phyloP scores from a whole-genome alignment of 768 basidiomycete species.

The Leccinum subgranulosum region DNA sequence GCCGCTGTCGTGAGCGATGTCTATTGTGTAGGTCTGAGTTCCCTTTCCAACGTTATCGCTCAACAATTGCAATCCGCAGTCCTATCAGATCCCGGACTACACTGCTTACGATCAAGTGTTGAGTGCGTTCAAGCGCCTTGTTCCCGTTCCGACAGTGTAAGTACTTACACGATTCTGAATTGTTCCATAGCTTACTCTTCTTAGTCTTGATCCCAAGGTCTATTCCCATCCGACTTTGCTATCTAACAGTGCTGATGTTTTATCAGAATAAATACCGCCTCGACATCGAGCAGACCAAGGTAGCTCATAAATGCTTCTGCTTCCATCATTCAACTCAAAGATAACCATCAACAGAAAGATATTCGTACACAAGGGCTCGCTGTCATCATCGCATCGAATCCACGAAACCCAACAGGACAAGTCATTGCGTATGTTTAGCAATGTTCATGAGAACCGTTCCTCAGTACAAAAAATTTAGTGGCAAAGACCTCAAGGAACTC shows the following conservation, averaged over 20 bases:
- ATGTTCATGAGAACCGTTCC: background rate
- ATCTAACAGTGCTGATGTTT: slow-evolving; percentile 3
- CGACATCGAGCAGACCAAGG: slow-evolving; percentile 77
- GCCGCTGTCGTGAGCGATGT: slow-evolving; percentile 92
- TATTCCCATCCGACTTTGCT: slow-evolving; percentile 2
- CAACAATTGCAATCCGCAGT: slow-evolving; percentile 36
- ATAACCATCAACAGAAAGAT: slow-evolving; percentile 50
- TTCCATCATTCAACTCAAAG: slow-evolving; percentile 1
- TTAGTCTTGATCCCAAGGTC: slow-evolving; percentile 47
- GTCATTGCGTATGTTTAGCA: slow-evolving; percentile 52
- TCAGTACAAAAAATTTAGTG: slow-evolving; percentile 40
- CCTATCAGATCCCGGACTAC: slow-evolving; percentile 91
- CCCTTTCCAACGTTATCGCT: background rate
- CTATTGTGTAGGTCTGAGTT: slow-evolving; percentile 54
- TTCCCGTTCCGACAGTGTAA: slow-evolving; percentile 87
- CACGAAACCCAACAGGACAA: slow-evolving; percentile 97
- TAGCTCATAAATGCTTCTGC: slow-evolving; percentile 18
- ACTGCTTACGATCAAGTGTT: slow-evolving; percentile 85
- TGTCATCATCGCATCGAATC: slow-evolving; percentile 88
- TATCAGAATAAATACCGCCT: slow-evolving; percentile 64
- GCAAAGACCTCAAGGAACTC: slow-evolving; percentile 77
- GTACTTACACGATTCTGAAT: slow-evolving; percentile 25
- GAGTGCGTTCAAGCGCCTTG: slow-evolving; percentile 82
- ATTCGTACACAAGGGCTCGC: slow-evolving; percentile 80
- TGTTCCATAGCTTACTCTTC: slow-evolving; percentile 1